Percentiles rank a stretch among this genome's conserved stretches.
Conservation (phyloP, 2,329 filamentous ascomycete genomes). For the Macrophomina phaseolina region DNA sequence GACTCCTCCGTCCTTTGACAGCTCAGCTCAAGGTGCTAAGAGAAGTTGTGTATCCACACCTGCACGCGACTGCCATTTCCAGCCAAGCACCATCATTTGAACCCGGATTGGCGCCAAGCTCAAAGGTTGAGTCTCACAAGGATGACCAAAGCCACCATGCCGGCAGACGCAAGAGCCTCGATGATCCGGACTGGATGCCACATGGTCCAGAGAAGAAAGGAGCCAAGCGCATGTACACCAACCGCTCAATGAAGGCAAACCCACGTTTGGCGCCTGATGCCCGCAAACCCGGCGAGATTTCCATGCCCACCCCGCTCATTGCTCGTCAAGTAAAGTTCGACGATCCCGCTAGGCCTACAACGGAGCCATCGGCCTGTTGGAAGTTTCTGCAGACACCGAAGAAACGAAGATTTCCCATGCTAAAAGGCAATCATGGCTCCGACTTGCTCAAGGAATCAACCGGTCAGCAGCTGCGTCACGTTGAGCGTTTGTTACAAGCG, state of each 20-base stretch:
- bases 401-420: neutral
- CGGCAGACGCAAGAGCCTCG: neutral
- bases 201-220: constrained; percentile 32
- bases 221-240: constrained; percentile 42
- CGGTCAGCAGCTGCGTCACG: neutral
- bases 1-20: constrained; percentile 49
- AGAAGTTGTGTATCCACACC: constrained; percentile 35
- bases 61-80: constrained; percentile 11
- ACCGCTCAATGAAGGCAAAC: constrained; percentile 34
- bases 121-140: neutral
- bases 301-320: constrained; percentile 13
- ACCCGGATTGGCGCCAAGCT: neutral
- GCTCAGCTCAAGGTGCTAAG: constrained; percentile 48
- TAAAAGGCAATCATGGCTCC: neutral
- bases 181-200: constrained; percentile 44
- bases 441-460: neutral
- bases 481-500: constrained; percentile 2
- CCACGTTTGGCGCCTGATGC: neutral
- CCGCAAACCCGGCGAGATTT: constrained; percentile 23
- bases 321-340: neutral
- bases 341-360: neutral
- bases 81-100: neutral
- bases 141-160: neutral
- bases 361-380: neutral
- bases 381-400: constrained; percentile 13